Evolutionary conservation across 495 filamentous ascomycete species (phyloP).

Genomic region (Neurospora sp.): DNA sequence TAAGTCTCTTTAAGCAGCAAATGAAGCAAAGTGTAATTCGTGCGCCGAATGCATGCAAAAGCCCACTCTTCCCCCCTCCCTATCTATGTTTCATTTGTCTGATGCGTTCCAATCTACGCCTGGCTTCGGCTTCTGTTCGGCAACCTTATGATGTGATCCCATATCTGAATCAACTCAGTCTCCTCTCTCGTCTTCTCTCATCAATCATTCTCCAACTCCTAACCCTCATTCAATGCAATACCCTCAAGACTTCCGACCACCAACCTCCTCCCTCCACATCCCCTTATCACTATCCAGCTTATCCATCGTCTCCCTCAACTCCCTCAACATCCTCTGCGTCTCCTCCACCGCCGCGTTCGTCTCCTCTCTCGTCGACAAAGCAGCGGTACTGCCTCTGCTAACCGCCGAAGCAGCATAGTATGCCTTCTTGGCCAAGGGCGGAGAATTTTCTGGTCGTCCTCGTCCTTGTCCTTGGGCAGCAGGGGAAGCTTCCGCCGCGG

Average conservation of each 20-base stretch:
- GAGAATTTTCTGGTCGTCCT: not conserved
- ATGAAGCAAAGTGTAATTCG: not conserved
- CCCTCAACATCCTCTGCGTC: conserved; percentile 20
- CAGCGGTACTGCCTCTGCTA: not conserved
- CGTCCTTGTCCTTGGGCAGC: not conserved
- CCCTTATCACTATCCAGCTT: conserved; percentile 12
- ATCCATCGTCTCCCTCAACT: conserved; percentile 22
- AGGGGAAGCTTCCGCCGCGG: not conserved
- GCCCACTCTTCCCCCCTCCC: not conserved
- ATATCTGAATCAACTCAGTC: not conserved
- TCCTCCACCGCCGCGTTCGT: conserved; percentile 17
- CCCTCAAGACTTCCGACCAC: not conserved
- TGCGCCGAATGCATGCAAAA: not conserved
- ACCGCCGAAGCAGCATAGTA: not conserved
- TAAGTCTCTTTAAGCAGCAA: not conserved
- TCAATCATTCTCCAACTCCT: not conserved
- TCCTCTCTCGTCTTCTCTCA: not conserved
- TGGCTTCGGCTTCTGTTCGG: not conserved
- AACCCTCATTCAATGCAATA: not conserved
- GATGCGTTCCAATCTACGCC: not conserved
- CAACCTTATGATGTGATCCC: not conserved
- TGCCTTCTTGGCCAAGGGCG: conserved; percentile 4
- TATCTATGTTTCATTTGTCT: not conserved
- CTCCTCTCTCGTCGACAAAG: conserved; percentile 2
- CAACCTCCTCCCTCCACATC: conserved; percentile 7